Evolutionary conservation across 108 stramenopile species (phyloP), one percentile per base, ranked within the genome.

Genomic region (Seminavis robusta): DNA sequence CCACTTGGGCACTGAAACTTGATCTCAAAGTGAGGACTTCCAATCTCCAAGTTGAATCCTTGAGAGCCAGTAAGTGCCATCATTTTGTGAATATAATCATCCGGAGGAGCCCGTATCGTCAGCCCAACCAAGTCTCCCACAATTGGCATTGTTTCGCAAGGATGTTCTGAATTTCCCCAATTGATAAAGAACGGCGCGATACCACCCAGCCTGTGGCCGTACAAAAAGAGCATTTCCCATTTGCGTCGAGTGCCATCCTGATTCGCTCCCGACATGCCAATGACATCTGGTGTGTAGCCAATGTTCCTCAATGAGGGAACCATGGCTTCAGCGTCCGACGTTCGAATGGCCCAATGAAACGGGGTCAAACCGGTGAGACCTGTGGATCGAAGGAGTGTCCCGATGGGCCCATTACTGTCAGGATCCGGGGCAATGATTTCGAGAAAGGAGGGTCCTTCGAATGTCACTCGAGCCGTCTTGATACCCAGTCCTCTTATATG

Each of bases 141-240:
- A 31, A 51, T 30, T 4, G 60, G 31, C 17, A 61, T 61, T 8
- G 47, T 31, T 15, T 31, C 38, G 23, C 40, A 39, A 15, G 60
- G 60, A 51, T 61, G 60, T 19, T 51, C 60, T 21, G 48, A 51
- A 4, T 61, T 42, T 16, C 49, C 49, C 60, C 60, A 61, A 19
- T 61, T 49, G 13, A 61, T 42, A 20, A 42, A 61, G 20, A 31
- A 61, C 0, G 60, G 60, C 28, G 51, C 49, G 28, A 21, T 30
- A 1, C 60, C 60, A 8, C 60, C 60, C 15, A 44, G 38, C 26
- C 40, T 43, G 38, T 61, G 60, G 6, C 60, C 60, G 17, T 61
- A 49, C 60, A 61, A 51, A n/a, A 51, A 61, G 26, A 61, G 17
- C 60, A 61, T 61, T 26, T 51, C 60, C 60, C 60, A 61, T 42